phyloP scores from a whole-genome alignment of 2,329 filamentous ascomycete genomes.

The Verruconis gallopava region DNA sequence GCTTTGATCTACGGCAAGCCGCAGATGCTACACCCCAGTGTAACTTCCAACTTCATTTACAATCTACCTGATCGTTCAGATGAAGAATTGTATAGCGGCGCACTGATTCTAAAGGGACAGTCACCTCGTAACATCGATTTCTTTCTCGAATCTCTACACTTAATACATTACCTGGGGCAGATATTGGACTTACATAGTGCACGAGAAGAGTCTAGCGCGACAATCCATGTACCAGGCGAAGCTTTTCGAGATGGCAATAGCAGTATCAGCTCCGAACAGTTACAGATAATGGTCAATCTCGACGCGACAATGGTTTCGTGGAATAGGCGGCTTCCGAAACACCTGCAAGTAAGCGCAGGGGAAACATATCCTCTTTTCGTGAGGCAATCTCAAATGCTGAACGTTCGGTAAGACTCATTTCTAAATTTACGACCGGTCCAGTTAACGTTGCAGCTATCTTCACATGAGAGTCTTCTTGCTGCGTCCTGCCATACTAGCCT shows the following conservation, averaged over 20 bases:
- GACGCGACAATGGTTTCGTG: neutral
- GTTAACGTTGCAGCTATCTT: neutral
- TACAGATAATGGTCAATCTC: neutral
- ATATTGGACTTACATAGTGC: neutral
- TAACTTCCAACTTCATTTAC: neutral
- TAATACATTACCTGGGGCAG: neutral
- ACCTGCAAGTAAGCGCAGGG: neutral
- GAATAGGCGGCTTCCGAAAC: neutral
- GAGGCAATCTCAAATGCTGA: neutral
- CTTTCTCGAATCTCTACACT: neutral
- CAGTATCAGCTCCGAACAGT: neutral
- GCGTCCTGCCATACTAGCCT: neutral
- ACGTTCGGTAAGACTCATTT: neutral
- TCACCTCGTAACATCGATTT: neutral
- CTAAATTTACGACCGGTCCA: neutral
- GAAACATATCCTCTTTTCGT: neutral
- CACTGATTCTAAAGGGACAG: neutral
- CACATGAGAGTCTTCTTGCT: constrained; percentile 2
- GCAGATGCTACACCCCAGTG: constrained; percentile 3
- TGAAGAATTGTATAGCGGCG: neutral
- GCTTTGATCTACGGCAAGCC: constrained; percentile 2
- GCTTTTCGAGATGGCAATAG: neutral
- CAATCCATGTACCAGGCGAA: neutral
- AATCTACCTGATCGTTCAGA: neutral
- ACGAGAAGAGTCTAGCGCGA: too few species aligned